Percentiles rank a stretch among this genome's conserved stretches.
These are phyloP conservation scores for Fraxinus paxiana DNA, from an alignment of 305 asterid species.

Conservation along the genomic window DNA sequence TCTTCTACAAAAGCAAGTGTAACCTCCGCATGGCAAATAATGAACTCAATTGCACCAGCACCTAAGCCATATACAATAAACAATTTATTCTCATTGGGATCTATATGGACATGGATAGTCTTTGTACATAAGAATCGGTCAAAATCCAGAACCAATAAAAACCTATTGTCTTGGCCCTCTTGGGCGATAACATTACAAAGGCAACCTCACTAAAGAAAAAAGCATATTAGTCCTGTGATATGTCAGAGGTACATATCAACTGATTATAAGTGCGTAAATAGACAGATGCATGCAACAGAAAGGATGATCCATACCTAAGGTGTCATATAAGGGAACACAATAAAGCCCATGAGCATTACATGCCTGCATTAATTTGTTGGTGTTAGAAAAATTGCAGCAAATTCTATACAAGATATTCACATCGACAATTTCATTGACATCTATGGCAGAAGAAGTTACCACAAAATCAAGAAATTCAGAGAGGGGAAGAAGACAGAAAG, in stretches of 20 bases:
- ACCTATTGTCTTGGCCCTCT: neutral
- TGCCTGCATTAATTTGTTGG: slow-evolving; percentile 56
- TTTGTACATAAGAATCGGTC: neutral
- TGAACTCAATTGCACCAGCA: slow-evolving; percentile 89
- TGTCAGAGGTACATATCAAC: slow-evolving; percentile 10
- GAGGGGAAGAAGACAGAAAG: neutral
- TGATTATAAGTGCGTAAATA: neutral
- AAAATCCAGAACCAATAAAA: neutral
- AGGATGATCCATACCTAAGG: slow-evolving; percentile 60
- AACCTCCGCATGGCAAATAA: slow-evolving; percentile 92
- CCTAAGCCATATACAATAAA: slow-evolving; percentile 47
- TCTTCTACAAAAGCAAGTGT: slow-evolving; percentile 82
- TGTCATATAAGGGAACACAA: slow-evolving; percentile 91
- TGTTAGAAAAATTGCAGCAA: slow-evolving; percentile 26
- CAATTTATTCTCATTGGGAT: slow-evolving; percentile 15
- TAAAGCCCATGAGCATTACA: slow-evolving; percentile 96
- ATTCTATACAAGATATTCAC: slow-evolving; percentile 8
- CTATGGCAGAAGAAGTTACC: slow-evolving; percentile 9
- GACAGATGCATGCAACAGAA: slow-evolving; percentile 10
- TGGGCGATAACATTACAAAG: slow-evolving; percentile 5
- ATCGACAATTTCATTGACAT: slow-evolving; percentile 9
- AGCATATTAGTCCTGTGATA: slow-evolving; percentile 18
- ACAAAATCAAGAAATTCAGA: slow-evolving; percentile 9
- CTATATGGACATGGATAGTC: neutral
- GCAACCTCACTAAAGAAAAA: slow-evolving; percentile 16